Percentiles rank a stretch among this genome's conserved stretches.
Evolutionary conservation across 2,329 filamentous ascomycete species (phyloP).

Genomic region (Colletotrichum sidae): DNA sequence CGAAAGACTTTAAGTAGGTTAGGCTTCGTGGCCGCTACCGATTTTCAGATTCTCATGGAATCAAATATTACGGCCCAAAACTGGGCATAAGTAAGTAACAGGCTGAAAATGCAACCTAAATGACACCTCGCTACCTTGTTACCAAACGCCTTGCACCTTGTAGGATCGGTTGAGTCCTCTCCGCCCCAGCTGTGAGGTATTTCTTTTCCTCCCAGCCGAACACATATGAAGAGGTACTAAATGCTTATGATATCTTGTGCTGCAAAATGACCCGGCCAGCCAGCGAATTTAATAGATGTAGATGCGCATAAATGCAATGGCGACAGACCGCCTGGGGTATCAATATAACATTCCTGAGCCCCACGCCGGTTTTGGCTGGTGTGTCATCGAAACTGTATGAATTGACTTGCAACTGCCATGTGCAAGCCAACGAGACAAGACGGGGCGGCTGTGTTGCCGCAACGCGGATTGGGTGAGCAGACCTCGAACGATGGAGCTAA

Average conservation of each 20-base stretch:
- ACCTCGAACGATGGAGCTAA: too few relatives aligned
- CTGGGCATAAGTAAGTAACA: background rate
- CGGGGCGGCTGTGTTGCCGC: too few relatives aligned
- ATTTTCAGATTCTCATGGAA: constrained; percentile 26
- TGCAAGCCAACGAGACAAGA: too few relatives aligned
- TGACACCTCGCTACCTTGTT: constrained; percentile 27
- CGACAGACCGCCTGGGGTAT: constrained; percentile 21
- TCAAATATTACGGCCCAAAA: constrained; percentile 25
- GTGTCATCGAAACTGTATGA: too few relatives aligned
- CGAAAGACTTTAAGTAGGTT: background rate
- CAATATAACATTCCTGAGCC: constrained; percentile 9
- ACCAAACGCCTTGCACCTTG: constrained; percentile 32
- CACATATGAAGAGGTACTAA: constrained; percentile 2
- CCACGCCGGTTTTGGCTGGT: too few relatives aligned
- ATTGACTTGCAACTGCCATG: too few relatives aligned
- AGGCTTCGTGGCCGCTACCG: background rate
- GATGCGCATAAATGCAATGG: constrained; percentile 10
- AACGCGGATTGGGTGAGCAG: too few relatives aligned
- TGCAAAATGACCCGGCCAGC: background rate
- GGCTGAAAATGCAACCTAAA: constrained; percentile 23
- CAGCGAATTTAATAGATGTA: background rate
- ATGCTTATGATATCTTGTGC: background rate
- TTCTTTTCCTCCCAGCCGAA: constrained; percentile 5
- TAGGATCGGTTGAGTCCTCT: constrained; percentile 12
- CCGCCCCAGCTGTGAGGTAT: constrained; percentile 5